Evolutionary conservation across 106 monocot species (phyloP).

Genomic region (Apostasia ramifera): DNA sequence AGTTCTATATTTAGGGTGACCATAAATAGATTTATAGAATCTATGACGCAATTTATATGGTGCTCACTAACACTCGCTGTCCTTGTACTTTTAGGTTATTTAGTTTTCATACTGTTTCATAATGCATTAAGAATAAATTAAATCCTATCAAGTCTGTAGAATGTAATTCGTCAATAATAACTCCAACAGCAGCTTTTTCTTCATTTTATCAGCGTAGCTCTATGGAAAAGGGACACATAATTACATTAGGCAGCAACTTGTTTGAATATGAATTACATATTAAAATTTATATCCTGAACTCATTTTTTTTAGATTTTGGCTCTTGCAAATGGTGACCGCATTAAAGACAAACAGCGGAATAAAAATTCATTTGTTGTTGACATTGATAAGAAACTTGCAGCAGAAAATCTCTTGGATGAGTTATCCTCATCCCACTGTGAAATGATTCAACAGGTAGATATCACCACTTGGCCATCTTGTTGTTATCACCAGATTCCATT

Average conservation of each 20-base stretch:
- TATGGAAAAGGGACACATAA: neutral
- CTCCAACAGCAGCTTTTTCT: too few relatives aligned
- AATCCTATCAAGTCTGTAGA: too few relatives aligned
- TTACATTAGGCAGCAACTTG: neutral
- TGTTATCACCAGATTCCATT: neutral
- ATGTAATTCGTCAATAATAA: too few relatives aligned
- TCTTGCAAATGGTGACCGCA: slow-evolving; percentile 94
- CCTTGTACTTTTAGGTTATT: too few relatives aligned
- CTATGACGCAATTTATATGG: too few relatives aligned
- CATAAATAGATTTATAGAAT: too few relatives aligned
- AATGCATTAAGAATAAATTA: too few relatives aligned
- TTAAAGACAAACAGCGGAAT: slow-evolving; percentile 93
- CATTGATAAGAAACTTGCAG: slow-evolving; percentile 89
- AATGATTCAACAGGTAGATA: slow-evolving; percentile 70
- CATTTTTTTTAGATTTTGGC: slow-evolving; percentile 67
- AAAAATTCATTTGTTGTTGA: slow-evolving; percentile 93
- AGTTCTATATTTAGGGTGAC: too few relatives aligned
- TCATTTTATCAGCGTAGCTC: too few relatives aligned
- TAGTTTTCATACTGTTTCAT: too few relatives aligned
- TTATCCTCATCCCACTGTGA: slow-evolving; percentile 66
- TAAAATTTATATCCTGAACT: neutral
- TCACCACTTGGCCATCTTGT: neutral
- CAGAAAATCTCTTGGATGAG: slow-evolving; percentile 84
- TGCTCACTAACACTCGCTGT: too few relatives aligned
- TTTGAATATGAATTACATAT: neutral